A percentile compares a stretch with the other conserved stretches of the same genome.
These are phyloP conservation scores for Senecio squalidus DNA, from an alignment of 140 eudicot species.

Conservation along the genomic window DNA sequence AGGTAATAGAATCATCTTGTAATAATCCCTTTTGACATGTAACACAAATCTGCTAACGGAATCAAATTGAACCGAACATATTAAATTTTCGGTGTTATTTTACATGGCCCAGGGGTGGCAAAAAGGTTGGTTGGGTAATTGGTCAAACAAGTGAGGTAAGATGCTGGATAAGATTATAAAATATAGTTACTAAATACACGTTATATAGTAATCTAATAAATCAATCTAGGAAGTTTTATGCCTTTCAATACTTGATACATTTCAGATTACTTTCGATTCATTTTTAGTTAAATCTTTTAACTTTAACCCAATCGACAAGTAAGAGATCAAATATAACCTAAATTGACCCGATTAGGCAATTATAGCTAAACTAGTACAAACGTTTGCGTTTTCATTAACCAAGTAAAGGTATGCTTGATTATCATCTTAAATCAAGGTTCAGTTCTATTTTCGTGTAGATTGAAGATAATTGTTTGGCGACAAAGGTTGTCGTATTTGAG, in stretches of 20 bases:
- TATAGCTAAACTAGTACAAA: too few relatives aligned
- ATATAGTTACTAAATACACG: too few relatives aligned
- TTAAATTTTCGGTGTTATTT: neutral
- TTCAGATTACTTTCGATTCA: too few relatives aligned
- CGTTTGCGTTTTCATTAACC: neutral
- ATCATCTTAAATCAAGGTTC: conserved; percentile 3
- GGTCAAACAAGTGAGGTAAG: too few relatives aligned
- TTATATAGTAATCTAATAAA: too few relatives aligned
- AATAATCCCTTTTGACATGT: conserved; percentile 1
- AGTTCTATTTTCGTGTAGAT: conserved; percentile 1
- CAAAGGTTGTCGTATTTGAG: neutral
- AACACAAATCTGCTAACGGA: conserved; percentile 2
- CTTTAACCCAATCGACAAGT: too few relatives aligned
- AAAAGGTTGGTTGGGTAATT: neutral
- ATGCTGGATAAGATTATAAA: too few relatives aligned
- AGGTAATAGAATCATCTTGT: conserved; percentile 10
- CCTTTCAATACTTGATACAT: too few relatives aligned
- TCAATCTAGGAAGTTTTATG: too few relatives aligned
- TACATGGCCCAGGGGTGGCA: neutral
- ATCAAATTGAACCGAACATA: neutral
- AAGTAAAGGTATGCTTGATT: neutral
- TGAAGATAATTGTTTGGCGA: too few relatives aligned
- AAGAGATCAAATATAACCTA: too few relatives aligned
- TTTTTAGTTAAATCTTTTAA: neutral
- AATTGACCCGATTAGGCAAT: too few relatives aligned